phyloP scores from a whole-genome alignment of 2,329 filamentous ascomycete genomes.

The Colletotrichum liriopes region DNA sequence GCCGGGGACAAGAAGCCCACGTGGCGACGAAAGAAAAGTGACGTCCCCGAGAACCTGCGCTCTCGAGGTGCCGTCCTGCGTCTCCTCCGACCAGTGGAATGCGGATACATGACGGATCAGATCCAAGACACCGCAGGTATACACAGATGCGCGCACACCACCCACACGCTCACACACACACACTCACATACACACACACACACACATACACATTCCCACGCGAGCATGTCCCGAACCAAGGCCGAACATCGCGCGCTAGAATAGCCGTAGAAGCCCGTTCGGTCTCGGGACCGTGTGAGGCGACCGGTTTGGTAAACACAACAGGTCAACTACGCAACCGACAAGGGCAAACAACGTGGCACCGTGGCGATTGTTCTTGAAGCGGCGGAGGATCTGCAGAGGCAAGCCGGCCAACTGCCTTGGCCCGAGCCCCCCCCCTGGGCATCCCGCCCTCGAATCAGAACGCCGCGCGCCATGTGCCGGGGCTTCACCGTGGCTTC shows the following conservation, averaged over 20 bases:
- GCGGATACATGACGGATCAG: neutral
- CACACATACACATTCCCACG: neutral
- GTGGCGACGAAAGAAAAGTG: no score
- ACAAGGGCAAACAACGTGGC: neutral
- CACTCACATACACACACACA: neutral
- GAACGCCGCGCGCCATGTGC: neutral
- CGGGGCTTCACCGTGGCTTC: neutral
- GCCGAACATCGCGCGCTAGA: slow-evolving; percentile 12
- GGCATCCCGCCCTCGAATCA: neutral
- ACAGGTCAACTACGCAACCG: neutral
- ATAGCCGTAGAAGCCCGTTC: slow-evolving; percentile 33
- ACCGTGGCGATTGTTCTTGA: neutral
- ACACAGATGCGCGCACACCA: neutral
- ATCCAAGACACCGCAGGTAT: neutral
- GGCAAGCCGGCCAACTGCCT: no score
- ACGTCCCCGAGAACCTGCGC: no score
- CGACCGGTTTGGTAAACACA: neutral
- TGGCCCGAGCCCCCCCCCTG: no score
- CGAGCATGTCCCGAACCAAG: neutral
- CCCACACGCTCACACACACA: neutral
- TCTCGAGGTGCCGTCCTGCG: neutral
- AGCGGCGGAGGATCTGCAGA: slow-evolving; percentile 13
- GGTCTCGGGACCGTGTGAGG: slow-evolving; percentile 1
- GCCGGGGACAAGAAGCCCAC: no score
- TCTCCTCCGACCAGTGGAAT: neutral